Base-by-base conservation (phyloP, 2,329 filamentous ascomycete species). In the Alternaria longipes region DNA sequence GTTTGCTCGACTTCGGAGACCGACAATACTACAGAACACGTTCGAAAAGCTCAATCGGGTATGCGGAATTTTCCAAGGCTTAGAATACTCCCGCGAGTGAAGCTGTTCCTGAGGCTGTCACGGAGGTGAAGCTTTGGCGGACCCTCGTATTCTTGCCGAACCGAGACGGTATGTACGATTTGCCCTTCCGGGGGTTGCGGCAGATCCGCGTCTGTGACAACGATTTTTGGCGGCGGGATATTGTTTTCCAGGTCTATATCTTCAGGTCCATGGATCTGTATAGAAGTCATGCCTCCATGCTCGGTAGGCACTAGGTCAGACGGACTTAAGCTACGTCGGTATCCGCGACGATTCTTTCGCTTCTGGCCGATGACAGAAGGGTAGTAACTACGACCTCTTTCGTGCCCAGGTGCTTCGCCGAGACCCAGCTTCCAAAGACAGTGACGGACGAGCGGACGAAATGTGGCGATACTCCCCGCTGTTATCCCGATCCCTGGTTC, bases 401-500 rank as follows among this genome's bases (percentile, higher is more conserved):
- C 16, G 11, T 66, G 65, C 6, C 50, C 44, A 5, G 74, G 69
- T 14, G 64, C 57, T 20, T 68, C 59, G 30, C 60, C 60, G 3
- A 73, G 58, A 4, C 71, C 69, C 9, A 74, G 52, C 7, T 62
- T 65, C 65, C 61, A 68, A 9, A 75, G 41, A 16, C 69, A 57
- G 36, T 57, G 60, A 28, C 76, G 81, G 45, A 85, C 77, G 0
- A 86, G 76, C 1, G 84, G 84, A 2, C 82, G 81, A 2, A 85
- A 77, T 1, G 82, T 84, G 7, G 83, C 83, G 9, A 85, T 77
- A 63, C 80, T 82, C 18, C 80, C 82, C 11, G 84, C 84, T 11
- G 77, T 78, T 30, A 83, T 83, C 8, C 81, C 75, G 26, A 76
- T 73, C 0, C 75, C 73, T 77, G 32, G 32, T 36, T 36, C 75